phyloP scores from a whole-genome alignment of 1,284 basidiomycete genomes.

The Coniferiporia sulphurascens region DNA sequence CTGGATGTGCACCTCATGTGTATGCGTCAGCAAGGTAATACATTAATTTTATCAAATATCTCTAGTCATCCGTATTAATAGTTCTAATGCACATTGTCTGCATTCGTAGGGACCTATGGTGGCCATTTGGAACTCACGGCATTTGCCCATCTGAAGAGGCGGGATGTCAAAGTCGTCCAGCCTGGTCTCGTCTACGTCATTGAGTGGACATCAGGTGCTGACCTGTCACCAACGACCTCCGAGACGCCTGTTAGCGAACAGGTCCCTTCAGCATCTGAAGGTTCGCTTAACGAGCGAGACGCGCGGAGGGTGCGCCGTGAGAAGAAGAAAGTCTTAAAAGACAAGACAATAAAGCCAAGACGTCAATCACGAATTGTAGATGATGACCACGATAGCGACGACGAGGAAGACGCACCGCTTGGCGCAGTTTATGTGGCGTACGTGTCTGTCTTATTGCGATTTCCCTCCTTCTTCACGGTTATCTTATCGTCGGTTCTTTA shows the following conservation, averaged over 20 bases:
- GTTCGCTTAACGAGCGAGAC: slow-evolving; percentile 30
- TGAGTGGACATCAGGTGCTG: slow-evolving; percentile 60
- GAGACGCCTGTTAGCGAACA: slow-evolving; percentile 12
- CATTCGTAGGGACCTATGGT: slow-evolving; percentile 70
- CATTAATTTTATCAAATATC: slow-evolving; percentile 13
- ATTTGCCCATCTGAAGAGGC: slow-evolving; percentile 74
- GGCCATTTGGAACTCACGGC: slow-evolving; percentile 89
- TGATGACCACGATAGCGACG: slow-evolving; percentile 28
- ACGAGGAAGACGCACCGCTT: slow-evolving; percentile 22
- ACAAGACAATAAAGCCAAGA: slow-evolving; percentile 23
- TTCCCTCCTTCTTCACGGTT: slow-evolving; percentile 16
- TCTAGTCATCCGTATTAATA: slow-evolving; percentile 10
- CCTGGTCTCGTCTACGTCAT: slow-evolving; percentile 83
- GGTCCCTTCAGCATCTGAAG: slow-evolving; percentile 19
- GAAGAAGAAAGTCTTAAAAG: slow-evolving; percentile 31
- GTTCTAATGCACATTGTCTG: not conserved
- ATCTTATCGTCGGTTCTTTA: slow-evolving; percentile 8
- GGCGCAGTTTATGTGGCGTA: slow-evolving; percentile 75
- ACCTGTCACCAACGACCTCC: slow-evolving; percentile 23
- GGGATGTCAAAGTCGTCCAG: slow-evolving; percentile 88
- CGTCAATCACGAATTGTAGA: slow-evolving; percentile 28
- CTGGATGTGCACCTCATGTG: slow-evolving; percentile 65
- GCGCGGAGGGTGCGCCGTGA: slow-evolving; percentile 33
- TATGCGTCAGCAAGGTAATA: slow-evolving; percentile 69
- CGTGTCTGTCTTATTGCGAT: slow-evolving; percentile 31